Evolutionary conservation across 495 filamentous ascomycete species (phyloP).

Genomic region (Aspergillus cavernicola): DNA sequence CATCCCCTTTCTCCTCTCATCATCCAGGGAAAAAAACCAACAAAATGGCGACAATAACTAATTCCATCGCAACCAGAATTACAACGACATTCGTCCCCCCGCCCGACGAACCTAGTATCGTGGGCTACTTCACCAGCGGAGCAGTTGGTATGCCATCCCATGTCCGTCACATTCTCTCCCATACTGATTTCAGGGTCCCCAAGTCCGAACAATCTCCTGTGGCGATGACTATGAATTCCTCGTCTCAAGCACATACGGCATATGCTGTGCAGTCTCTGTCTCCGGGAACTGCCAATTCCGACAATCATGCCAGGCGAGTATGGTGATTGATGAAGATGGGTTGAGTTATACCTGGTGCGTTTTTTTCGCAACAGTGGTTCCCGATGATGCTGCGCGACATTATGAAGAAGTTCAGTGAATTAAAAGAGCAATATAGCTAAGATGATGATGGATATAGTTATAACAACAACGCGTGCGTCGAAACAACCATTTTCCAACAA

Average conservation of each 20-base stretch:
- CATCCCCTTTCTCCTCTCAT: no score
- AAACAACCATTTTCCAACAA: neutral
- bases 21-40: neutral
- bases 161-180: neutral
- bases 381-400: neutral
- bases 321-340: conserved; percentile 4
- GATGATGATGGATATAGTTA: no score
- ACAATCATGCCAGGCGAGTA: neutral
- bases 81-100: conserved; percentile 2
- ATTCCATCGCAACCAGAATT: neutral
- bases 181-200: neutral
- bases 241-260: conserved; percentile 6
- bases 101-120: neutral
- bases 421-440: no score
- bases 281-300: neutral
- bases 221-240: conserved; percentile 4
- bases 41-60: neutral
- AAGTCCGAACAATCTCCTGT: conserved; percentile 8
- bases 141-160: neutral
- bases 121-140: conserved; percentile 5
- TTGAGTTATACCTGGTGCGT: neutral
- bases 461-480: neutral
- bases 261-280: neutral
- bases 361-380: neutral
- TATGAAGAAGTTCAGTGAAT: no score